Evolutionary conservation across 163 green algal species (phyloP).

Genomic region (Scenedesmus sp.): DNA sequence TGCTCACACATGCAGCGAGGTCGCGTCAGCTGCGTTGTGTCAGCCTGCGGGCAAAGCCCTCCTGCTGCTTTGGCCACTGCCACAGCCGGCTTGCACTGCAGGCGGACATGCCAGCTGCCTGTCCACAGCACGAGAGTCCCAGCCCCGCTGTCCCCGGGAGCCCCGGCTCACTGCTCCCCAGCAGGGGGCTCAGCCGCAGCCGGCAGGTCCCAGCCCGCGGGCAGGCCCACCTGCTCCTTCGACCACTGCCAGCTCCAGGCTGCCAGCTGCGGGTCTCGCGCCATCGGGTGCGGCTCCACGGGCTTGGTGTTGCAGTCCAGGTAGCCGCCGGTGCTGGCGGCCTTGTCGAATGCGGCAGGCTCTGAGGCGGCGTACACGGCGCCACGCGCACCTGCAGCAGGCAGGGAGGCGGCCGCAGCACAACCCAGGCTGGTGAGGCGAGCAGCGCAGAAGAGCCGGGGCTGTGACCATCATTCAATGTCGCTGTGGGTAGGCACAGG

Average conservation of each 20-base stretch:
- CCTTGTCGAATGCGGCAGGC: conserved; percentile 57
- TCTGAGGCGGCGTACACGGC: conserved; percentile 74
- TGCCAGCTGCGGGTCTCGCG: conserved; percentile 56
- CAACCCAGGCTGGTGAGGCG: neutral
- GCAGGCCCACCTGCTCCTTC: conserved; percentile 59
- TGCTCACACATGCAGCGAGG: too few species aligned
- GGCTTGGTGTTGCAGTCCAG: conserved; percentile 73
- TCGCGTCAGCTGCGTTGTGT: too few species aligned
- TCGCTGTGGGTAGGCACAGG: too few species aligned
- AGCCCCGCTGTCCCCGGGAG: too few species aligned
- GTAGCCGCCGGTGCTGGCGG: conserved; percentile 64
- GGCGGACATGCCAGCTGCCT: too few species aligned
- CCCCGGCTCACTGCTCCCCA: neutral
- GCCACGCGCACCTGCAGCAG: conserved; percentile 68
- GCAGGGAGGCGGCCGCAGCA: neutral
- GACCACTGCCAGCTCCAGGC: conserved; percentile 85
- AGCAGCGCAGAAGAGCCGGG: neutral
- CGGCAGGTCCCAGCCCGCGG: conserved; percentile 37
- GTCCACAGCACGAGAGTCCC: too few species aligned
- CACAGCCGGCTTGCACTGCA: too few species aligned
- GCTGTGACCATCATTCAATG: too few species aligned
- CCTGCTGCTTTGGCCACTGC: too few species aligned
- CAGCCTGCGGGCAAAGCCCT: too few species aligned
- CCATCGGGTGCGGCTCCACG: conserved; percentile 39
- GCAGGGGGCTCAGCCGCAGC: neutral